These are phyloP conservation scores for Dactylorhiza incarnata DNA, from an alignment of 106 monocot genomes.

Conservation along the genomic window DNA sequence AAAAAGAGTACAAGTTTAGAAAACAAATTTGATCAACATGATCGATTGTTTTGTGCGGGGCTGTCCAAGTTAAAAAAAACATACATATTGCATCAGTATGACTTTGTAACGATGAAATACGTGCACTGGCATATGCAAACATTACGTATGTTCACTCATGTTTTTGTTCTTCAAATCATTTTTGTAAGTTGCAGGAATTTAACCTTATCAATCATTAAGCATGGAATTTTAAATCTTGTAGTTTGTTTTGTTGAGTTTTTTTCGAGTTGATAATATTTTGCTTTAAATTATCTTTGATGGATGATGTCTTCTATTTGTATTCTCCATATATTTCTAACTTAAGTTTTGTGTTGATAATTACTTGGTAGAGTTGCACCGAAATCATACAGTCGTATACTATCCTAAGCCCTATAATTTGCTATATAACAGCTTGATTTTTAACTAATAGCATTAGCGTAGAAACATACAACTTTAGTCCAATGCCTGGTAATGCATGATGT, in stretches of 20 bases:
- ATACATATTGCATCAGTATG: slow-evolving; percentile 63
- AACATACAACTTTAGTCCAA: no score
- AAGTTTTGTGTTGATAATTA: background rate
- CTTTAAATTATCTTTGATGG: background rate
- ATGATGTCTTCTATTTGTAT: background rate
- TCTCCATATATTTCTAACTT: background rate
- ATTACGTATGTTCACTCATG: slow-evolving; percentile 49
- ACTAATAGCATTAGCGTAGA: no score
- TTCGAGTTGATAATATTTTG: no score
- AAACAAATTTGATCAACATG: slow-evolving; percentile 65
- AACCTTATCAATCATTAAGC: background rate
- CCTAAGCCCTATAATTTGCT: background rate
- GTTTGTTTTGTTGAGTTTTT: background rate
- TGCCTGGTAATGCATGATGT: no score
- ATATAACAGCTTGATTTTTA: no score
- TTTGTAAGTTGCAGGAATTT: background rate
- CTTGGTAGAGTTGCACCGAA: background rate
- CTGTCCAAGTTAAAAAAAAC: slow-evolving; percentile 60
- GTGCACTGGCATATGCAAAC: slow-evolving; percentile 68
- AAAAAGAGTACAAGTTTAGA: no score
- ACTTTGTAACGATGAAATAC: slow-evolving; percentile 75
- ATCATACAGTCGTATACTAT: background rate
- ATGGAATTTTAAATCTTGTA: background rate
- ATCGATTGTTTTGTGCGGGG: slow-evolving; percentile 63
- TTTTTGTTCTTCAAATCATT: background rate